Evolutionary conservation across 2,329 filamentous ascomycete genomes (phyloP), one percentile per base, ranked within the genome.

Genomic region (Exutisphaerella laricina): DNA sequence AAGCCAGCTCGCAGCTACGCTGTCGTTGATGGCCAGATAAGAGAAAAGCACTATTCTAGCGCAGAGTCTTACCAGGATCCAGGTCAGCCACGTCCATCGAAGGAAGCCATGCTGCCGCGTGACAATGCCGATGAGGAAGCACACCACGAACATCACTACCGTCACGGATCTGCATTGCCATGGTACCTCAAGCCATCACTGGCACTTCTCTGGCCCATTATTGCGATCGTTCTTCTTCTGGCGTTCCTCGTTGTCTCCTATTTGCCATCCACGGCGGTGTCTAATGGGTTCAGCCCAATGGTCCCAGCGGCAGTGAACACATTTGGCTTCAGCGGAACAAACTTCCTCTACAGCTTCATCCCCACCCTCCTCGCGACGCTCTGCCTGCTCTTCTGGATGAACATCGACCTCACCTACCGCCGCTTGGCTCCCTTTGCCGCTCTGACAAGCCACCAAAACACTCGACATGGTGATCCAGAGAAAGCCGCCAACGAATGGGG

Each of bases 291-390:
- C 62, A 63, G 74, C 5, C 88, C 89, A 2, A 69, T 74, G 5
- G 69, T 95, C 1, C 68, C 72, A 7, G 79, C 55, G n/a, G 47
- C 54, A 4, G 59, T 64, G 28, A 58, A 54, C 53, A 49, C 26
- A 5, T 55, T 58, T 18, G 85, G 84, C 13, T 96, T 94, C 65
- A 94, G 87, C 1, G 72, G 85, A 0, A 86, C 88, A 37, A 88
- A 95, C 65, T 96, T 96, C 66, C 68, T 95, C 38, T 96, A 88
- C 70, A 80, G 78, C 48, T 88, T 89, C 64, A 43, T 89, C 16
- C 85, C 85, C 0, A 78, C 82, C 2, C 54, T 84, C 0, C 60
- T 88, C 20, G 85, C 81, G 4, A 77, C 81, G 57, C 53, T 84
- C 12, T 66, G 86, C 36, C 85, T 82, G 60, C 73, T 88, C 33